Percentiles rank a stretch among this genome's conserved stretches.
Evolutionary conservation across 495 filamentous ascomycete genomes (phyloP).

Genomic region (Pseudomonodictys pantanalensis): DNA sequence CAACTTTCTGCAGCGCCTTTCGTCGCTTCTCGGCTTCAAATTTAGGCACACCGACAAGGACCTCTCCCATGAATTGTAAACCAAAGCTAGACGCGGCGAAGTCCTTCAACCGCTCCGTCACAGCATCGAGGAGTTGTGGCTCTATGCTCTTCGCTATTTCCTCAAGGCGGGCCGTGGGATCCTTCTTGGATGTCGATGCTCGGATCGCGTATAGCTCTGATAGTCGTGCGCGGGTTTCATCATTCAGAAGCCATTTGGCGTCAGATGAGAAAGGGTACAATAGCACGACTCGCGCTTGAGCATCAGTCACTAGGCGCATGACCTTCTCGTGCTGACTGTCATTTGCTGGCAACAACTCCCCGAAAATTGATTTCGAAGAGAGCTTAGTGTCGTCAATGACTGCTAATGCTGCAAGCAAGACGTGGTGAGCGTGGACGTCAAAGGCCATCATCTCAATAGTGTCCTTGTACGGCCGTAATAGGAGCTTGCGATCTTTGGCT

Average conservation of each 20-base stretch:
- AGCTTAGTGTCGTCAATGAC: slow-evolving; percentile 91
- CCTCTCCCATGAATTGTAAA: slow-evolving; percentile 79
- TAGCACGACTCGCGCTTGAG: slow-evolving; percentile 71
- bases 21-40: slow-evolving; percentile 50
- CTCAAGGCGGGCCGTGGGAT: slow-evolving; percentile 65
- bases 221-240: slow-evolving; percentile 37
- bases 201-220: slow-evolving; percentile 57
- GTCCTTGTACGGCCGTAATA: slow-evolving; percentile 82
- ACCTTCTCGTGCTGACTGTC: slow-evolving; percentile 60
- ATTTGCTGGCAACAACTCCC: slow-evolving; percentile 62
- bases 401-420: slow-evolving; percentile 81
- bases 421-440: slow-evolving; percentile 73
- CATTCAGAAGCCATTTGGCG: slow-evolving; percentile 63
- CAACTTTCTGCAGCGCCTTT: slow-evolving; percentile 70
- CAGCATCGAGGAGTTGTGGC: slow-evolving; percentile 64
- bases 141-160: slow-evolving; percentile 72
- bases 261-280: slow-evolving; percentile 79
- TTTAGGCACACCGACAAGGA: slow-evolving; percentile 67
- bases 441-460: slow-evolving; percentile 75
- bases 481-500: slow-evolving; percentile 88
- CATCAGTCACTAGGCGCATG: slow-evolving; percentile 59
- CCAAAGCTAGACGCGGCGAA: slow-evolving; percentile 75
- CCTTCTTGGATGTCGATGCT: slow-evolving; percentile 71
- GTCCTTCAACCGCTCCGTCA: slow-evolving; percentile 62
- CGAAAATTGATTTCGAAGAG: slow-evolving; percentile 77